Evolutionary conservation across 768 basidiomycete genomes (phyloP).

Genomic region (Tulasnella sp.): DNA sequence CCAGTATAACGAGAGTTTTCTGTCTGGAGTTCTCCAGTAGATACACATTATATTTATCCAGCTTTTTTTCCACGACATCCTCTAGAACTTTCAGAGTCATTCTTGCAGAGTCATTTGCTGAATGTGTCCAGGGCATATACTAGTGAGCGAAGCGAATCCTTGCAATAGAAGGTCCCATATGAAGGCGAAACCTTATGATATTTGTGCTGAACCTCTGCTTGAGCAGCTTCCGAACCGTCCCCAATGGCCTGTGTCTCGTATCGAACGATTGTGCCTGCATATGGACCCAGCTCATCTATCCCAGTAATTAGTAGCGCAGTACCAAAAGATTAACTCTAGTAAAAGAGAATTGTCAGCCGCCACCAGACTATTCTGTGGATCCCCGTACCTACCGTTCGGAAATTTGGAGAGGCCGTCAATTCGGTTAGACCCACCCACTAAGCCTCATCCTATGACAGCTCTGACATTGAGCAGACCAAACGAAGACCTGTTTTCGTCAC

Average conservation of each 20-base stretch:
- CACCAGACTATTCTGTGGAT: too few relatives aligned
- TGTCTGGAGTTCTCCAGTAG: slow-evolving; percentile 40
- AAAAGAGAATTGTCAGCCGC: too few relatives aligned
- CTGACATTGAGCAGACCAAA: neutral
- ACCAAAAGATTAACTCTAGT: too few relatives aligned
- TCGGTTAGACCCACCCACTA: neutral
- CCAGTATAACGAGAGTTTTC: too few relatives aligned
- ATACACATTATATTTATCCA: slow-evolving; percentile 97
- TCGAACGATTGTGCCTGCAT: slow-evolving; percentile 90
- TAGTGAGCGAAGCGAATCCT: neutral
- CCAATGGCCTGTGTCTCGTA: slow-evolving; percentile 99
- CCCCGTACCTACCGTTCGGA: too few relatives aligned
- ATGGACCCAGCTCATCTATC: neutral
- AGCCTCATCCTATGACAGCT: slow-evolving; percentile 2
- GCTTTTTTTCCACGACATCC: slow-evolving; percentile 99
- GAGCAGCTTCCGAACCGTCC: slow-evolving; percentile 94
- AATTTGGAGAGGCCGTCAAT: neutral
- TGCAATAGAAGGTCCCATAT: neutral
- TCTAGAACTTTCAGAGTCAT: slow-evolving; percentile 85
- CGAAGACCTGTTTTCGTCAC: neutral
- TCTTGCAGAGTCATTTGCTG: slow-evolving; percentile 88
- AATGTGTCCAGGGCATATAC: neutral
- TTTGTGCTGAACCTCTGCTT: slow-evolving; percentile 93
- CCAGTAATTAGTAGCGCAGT: slow-evolving; percentile 55
- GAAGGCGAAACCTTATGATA: slow-evolving; percentile 73